Base-by-base conservation (phyloP, 1,284 basidiomycete species). In the Cystobasidiaceae sp. region DNA sequence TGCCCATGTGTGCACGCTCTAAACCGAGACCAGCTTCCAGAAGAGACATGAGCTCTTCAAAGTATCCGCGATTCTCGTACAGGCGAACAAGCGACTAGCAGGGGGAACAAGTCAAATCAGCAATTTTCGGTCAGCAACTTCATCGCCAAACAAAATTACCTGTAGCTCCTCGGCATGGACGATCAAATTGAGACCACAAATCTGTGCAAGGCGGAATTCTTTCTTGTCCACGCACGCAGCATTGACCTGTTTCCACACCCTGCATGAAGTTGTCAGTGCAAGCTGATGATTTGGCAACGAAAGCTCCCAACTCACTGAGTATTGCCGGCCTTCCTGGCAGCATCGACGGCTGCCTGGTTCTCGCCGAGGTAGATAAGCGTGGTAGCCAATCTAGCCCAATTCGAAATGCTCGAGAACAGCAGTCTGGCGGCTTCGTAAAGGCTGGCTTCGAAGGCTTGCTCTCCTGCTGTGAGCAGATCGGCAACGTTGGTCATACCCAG, bases 191-290 rank as follows among this genome's bases (percentile, higher is more conserved):
- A 97, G 85, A 83, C 93, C 93, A 78, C 93, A 96, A 74, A 99
- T 97, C 83, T 98, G 93, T 19, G 96, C 93, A 74, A 97, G 79
- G 71, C 92, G 89, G 85, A 97, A 98, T 77, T 98, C 96, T 70
- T 84, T 81, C 81, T 97, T 97, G 81, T 96, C 93, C 62, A 99
- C 86, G 80, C 96, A 98, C 43, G 96, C 96, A 23, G 93, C 90
- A 73, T 98, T 94, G 67, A 99, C 96, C 78, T 98, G 96, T 80
- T 97, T 97, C 96, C 96, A 99, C n/a, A 98, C 96, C 78, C 88
- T 89, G 68, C 3, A 13, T 21, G 25, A 4, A 48, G 37, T 13
- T 45, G 21, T 39, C 13, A 15, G 19, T 32, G 34, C 19, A 21
- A n/a, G 34, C 17, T 23, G 21, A 52, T 32, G 49, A 73, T 54